A percentile compares a stretch with the other conserved stretches of the same genome.
Evolutionary conservation across 2,329 filamentous ascomycete species (phyloP).

Genomic region (Claviceps humidiphila): DNA sequence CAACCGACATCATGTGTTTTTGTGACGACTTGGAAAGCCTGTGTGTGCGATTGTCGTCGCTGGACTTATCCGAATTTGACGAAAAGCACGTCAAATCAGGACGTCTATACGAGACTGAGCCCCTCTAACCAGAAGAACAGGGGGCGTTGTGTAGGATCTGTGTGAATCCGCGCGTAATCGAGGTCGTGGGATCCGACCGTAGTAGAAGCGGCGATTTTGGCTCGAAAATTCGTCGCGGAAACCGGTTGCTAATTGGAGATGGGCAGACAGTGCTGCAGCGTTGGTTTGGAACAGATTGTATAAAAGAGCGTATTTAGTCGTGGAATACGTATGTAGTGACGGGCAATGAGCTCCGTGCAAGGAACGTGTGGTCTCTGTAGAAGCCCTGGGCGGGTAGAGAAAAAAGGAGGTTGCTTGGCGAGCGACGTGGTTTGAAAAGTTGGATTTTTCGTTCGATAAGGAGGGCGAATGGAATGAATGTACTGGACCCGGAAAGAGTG

Average conservation of each 20-base stretch:
- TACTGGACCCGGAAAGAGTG: constrained; percentile 39
- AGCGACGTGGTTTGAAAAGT: constrained; percentile 7
- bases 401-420: constrained; percentile 7
- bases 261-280: background rate
- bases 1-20: constrained; percentile 22
- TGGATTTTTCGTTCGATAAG: constrained; percentile 9
- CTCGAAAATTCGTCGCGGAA: background rate
- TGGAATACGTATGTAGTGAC: background rate
- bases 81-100: background rate
- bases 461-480: constrained; percentile 24
- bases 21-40: background rate
- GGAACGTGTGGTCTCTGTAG: constrained; percentile 9
- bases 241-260: background rate
- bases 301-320: constrained; percentile 5
- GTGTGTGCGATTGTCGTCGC: background rate
- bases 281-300: background rate
- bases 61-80: background rate
- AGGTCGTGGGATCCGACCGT: background rate
- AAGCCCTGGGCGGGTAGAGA: constrained; percentile 1
- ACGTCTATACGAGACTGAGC: background rate
- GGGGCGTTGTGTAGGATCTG: background rate
- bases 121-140: background rate
- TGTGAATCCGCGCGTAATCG: background rate
- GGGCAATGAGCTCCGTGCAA: background rate
- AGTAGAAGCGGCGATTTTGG: background rate